Conservation (phyloP, 2,329 filamentous ascomycete genomes). For the Corinectria fuckeliana region DNA sequence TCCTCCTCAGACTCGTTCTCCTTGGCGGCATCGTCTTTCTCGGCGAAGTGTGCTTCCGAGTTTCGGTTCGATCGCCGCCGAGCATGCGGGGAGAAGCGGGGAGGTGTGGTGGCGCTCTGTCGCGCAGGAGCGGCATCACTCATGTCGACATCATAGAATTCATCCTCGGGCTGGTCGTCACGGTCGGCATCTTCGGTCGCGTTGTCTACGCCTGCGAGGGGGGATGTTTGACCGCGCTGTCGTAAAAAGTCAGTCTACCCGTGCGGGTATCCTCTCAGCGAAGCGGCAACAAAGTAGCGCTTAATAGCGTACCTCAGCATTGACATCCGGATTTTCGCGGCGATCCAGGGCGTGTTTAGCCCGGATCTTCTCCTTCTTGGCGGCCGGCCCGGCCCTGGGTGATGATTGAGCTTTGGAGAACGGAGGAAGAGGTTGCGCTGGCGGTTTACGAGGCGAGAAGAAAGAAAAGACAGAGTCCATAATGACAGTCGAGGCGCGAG, state of each 20-base stretch:
- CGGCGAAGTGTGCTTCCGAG: neutral
- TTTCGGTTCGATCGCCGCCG: conserved; percentile 6
- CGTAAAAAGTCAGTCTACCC: conserved; percentile 1
- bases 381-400: conserved; percentile 3
- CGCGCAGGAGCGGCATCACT: neutral
- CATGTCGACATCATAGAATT: conserved; percentile 5
- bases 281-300: neutral
- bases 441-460: conserved; percentile 34
- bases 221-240: conserved; percentile 1
- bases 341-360: conserved; percentile 20
- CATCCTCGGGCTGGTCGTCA: neutral
- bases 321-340: conserved; percentile 15
- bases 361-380: conserved; percentile 25
- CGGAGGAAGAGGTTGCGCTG: neutral
- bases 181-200: neutral
- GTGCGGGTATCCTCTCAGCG: neutral
- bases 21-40: neutral
- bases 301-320: conserved; percentile 26
- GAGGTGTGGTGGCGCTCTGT: neutral
- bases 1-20: conserved; percentile 1
- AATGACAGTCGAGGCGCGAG: neutral
- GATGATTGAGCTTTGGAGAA: conserved; percentile 18
- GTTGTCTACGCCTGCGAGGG: conserved; percentile 1
- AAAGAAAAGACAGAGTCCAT: conserved; percentile 26
- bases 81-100: conserved; percentile 9